phyloP scores from a whole-genome alignment of 345 rosid genomes.

The Leavenworthia alabamica region DNA sequence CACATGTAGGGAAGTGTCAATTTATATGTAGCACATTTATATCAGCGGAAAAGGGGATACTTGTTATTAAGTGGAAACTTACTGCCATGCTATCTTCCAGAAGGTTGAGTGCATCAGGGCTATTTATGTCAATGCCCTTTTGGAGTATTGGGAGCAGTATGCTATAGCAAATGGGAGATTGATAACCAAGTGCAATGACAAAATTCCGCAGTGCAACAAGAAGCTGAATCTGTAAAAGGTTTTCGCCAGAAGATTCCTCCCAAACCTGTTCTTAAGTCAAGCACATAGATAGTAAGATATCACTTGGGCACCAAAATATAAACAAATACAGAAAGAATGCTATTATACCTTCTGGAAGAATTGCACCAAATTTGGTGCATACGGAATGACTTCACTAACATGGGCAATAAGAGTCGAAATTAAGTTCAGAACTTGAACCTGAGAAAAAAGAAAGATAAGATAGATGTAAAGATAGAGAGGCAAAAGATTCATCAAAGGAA shows the following conservation, averaged over 20 bases:
- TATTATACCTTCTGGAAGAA: conserved; percentile 74
- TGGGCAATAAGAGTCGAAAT: conserved; percentile 79
- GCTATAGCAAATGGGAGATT: conserved; percentile 70
- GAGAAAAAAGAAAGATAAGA: conserved; percentile 20
- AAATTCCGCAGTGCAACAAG: conserved; percentile 87
- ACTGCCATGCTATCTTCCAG: conserved; percentile 95
- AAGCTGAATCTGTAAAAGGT: conserved; percentile 95
- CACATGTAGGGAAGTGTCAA: conserved; percentile 27
- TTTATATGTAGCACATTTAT: conserved; percentile 14
- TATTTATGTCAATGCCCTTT: conserved; percentile 75
- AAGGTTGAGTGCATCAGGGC: conserved; percentile 88
- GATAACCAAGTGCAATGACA: conserved; percentile 85
- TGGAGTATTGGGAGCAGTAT: conserved; percentile 82
- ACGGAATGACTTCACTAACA: conserved; percentile 68
- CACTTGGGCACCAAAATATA: conserved; percentile 2
- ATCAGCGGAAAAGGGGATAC: conserved; percentile 14
- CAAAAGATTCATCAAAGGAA: conserved; percentile 1
- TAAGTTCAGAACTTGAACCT: conserved; percentile 95
- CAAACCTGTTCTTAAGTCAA: conserved; percentile 53
- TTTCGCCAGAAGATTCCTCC: conserved; percentile 96
- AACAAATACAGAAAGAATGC: conserved; percentile 3
- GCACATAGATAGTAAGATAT: conserved; percentile 8
- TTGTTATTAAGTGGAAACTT: conserved; percentile 18
- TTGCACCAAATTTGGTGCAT: conserved; percentile 61
- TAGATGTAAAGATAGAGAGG: conserved; percentile 15